Evolutionary conservation across 305 asterid species (phyloP), one percentile per base, ranked within the genome.

Genomic region (Fraxinus baroniana): DNA sequence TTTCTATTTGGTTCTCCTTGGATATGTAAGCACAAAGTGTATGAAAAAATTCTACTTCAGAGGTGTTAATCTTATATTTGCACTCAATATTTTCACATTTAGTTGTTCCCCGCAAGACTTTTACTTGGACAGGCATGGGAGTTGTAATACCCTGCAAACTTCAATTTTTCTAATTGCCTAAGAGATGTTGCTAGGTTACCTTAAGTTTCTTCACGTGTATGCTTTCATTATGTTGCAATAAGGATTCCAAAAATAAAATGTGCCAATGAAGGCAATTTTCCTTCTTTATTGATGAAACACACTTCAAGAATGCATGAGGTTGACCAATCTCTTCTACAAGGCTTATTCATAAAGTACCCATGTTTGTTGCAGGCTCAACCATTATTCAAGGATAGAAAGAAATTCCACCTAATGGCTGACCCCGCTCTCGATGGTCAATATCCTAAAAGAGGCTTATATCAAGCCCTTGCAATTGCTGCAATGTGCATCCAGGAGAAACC

Each of bases 401-500:
- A 91, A 32, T 95, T 94, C 91, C 77, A 77, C 82, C 89, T 77
- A 86, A 92, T 94, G 94, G 98, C 93, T 2, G 98, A 95, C 78
- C 98, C 98, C 0, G 82, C 88, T 15, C 91, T 95, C 12, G 87
- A 88, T 72, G 95, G 98, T 44, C 87, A 30, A 3, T 95, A 90
- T 82, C 98, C 97, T 0, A 82, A 73, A 17, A 86, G 95, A 80
- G 95, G 98, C 30, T 71, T 95, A 78, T 91, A 88, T 91, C 98
- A 94, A 87, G 97, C 95, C 74, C 90, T 95, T 64, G 97, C 97
- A 78, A 89, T 95, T 20, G 94, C 98, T 39, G 97, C 98, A 79
- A 94, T 92, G 98, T 95, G 98, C 72, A 90, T 94, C 57, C 97
- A 94, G 80, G 98, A 92, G 79, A 82, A 90, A 22, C 93, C 98